A percentile compares a stretch with the other conserved stretches of the same genome.
phyloP scores from a whole-genome alignment of 305 asterid species.

The Solanum hybrid region DNA sequence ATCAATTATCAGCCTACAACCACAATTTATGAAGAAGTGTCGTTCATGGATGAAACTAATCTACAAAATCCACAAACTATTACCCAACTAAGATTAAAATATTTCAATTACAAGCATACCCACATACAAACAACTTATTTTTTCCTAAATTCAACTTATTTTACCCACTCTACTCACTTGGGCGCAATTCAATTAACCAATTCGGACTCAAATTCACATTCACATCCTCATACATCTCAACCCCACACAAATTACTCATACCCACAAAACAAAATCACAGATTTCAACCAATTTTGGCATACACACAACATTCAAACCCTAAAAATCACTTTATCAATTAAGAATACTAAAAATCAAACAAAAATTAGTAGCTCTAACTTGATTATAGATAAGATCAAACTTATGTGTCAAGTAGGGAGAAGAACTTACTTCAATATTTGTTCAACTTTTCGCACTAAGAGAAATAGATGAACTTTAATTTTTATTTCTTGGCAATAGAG shows the following conservation, averaged over 20 bases:
- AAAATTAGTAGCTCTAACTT: background rate
- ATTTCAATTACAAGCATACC: too few relatives aligned
- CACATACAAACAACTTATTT: too few relatives aligned
- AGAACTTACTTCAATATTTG: background rate
- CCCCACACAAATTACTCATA: background rate
- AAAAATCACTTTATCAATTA: too few relatives aligned
- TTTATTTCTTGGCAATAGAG: background rate
- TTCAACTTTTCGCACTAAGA: background rate
- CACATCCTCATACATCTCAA: background rate
- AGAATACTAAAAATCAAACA: too few relatives aligned
- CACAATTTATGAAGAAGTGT: too few relatives aligned
- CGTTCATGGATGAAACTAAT: too few relatives aligned
- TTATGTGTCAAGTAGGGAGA: background rate
- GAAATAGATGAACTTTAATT: background rate
- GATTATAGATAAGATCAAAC: background rate
- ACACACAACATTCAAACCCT: background rate
- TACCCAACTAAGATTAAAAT: too few relatives aligned
- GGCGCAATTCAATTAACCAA: background rate
- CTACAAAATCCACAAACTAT: too few relatives aligned
- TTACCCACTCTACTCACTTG: background rate
- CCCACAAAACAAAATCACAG: background rate
- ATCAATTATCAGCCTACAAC: too few relatives aligned
- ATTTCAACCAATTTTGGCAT: background rate
- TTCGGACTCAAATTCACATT: background rate
- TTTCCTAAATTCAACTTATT: too few relatives aligned